Base-by-base conservation (phyloP, 2,329 filamentous ascomycete species). In the Penicillium thymicola region DNA sequence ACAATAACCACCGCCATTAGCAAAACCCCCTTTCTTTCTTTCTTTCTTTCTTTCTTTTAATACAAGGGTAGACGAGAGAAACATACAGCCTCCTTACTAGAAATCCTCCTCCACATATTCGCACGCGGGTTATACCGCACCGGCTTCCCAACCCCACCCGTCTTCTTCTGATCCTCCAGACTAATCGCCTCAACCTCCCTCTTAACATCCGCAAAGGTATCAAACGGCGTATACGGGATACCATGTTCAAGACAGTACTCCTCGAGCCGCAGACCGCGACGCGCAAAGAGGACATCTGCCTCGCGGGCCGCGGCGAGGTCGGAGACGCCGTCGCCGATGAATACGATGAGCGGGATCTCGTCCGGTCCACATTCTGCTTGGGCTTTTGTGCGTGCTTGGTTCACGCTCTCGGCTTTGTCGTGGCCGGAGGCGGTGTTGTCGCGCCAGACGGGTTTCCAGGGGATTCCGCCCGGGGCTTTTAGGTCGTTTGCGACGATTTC, bases 401-500 rank as follows among this genome's bases (percentile, higher is more conserved):
- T 79, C 55, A 89, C 84, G 4, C 83, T 86, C 7, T 83, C 75
- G 4, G 84, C 85, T 72, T 89, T 89, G 72, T 89, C 86, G 67
- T 88, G 85, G 10, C 86, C 86, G 2, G 86, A 77, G 45, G 85
- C 82, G 4, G 77, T 85, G 61, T 88, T 82, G 69, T 89, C 85
- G 27, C 82, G 78, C 86, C 86, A 89, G 55, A 88, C 78, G 0
- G 85, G 84, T 72, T 83, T 85, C 86, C 86, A 89, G 43, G 79
- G 65, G 16, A 76, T 80, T 0, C 85, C 85, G 57, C 86, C 83
- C 11, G 75, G 71, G 4, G 88, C 87, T 37, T 79, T 72, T 8
- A 83, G 85, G 54, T 88, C 85, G 66, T 89, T 89, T 63, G 86
- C 86, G 30, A 89, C 84, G 60, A 89, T 88, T 47, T 86, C 78